Evolutionary conservation across 2,329 filamentous ascomycete species (phyloP), one percentile per base, ranked within the genome.

Genomic region (Claviceps quebecensis): DNA sequence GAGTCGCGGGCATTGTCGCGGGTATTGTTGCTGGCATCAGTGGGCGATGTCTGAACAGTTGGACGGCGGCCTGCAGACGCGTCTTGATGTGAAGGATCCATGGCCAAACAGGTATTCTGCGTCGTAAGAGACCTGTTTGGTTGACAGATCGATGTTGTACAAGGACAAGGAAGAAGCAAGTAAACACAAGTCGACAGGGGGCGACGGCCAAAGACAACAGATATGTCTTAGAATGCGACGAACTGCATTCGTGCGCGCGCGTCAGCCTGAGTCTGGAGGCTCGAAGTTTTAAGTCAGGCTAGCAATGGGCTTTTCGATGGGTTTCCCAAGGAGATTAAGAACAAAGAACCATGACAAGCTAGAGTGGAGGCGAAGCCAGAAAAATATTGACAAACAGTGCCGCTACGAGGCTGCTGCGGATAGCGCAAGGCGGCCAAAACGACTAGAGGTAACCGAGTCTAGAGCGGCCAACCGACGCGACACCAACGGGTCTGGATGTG

Each of bases 11-110:
- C 65, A 50, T 70, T 69, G 47, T 69, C 66, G 54, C 65, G 57
- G 36, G 68, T 64, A 50, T 70, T 69, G 53, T 59, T 58, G 48
- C 75, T 70, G 55, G 69, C 72, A 55, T 79, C 75, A 47, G 72
- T 74, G 16, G 77, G 73, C 50, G 77, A 75, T 52, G 72, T 57
- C 54, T 65, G 58, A 56, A 61, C 57, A 45, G 69, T 64, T 44
- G 60, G 61, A 39, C 67, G 64, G 53, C 67, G 69, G 52, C 65
- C 65, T 56, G 60, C 61, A 53, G 64, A 67, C 54, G 64, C 60
- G 46, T 65, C 64, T 52, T 59, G 59, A 45, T 57, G 57, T 41
- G 67, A 61, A 38, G 70, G 64, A 62, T 75, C 74, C 75, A 77
- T 77, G 47, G 50, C 47, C 55, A 52, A 53, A 39, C 38, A 49